Conservation (phyloP, 2,329 filamentous ascomycete species). For the Exophiala calicioides region DNA sequence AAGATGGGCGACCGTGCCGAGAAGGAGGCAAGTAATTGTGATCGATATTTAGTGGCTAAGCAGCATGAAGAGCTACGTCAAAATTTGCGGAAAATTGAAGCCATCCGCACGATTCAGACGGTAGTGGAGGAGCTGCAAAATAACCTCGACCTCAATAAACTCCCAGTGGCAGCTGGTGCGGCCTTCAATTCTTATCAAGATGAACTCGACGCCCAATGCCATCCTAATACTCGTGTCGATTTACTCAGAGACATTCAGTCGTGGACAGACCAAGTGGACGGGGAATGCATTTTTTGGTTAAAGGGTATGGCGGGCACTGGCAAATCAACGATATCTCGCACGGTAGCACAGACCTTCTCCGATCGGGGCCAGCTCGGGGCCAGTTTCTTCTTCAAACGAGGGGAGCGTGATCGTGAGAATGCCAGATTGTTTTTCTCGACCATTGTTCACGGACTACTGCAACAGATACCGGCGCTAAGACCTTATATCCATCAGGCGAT, state of each 20-base stretch:
- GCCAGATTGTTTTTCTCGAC: no score
- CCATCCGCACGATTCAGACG: no score
- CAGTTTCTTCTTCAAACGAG: neutral
- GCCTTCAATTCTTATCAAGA: neutral
- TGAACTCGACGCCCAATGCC: neutral
- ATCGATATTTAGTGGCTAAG: constrained; percentile 4
- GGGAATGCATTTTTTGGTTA: neutral
- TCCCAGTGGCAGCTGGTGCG: neutral
- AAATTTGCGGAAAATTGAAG: no score
- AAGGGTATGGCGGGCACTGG: neutral
- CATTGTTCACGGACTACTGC: no score
- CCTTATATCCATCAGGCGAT: no score
- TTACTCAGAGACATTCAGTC: neutral
- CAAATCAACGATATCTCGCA: neutral
- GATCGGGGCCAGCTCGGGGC: neutral
- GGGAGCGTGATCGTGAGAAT: no score
- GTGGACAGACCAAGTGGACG: neutral
- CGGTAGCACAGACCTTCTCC: neutral
- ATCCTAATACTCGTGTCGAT: neutral
- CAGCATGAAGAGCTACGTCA: no score
- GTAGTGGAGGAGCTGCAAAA: no score
- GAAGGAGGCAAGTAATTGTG: constrained; percentile 11
- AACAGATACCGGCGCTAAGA: no score
- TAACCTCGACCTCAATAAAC: neutral
- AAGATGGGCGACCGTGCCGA: constrained; percentile 4